phyloP scores from a whole-genome alignment of 805 yeast species.

The Starmerella floris region DNA sequence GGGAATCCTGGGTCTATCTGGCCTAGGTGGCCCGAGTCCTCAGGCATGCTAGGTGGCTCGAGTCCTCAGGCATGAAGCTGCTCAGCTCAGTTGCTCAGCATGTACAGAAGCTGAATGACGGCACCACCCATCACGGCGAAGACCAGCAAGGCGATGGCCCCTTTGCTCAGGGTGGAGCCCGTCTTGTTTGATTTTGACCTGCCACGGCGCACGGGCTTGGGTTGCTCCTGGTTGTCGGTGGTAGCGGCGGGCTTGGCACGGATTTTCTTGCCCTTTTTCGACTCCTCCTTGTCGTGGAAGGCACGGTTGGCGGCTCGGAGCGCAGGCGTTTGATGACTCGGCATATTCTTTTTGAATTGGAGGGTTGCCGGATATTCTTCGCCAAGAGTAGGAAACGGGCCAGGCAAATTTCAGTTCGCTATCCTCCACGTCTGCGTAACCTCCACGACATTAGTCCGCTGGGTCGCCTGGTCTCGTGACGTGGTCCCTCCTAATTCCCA shows the following conservation, averaged over 20 bases:
- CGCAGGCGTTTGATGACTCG: constrained; percentile 55
- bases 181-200: background rate
- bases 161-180: constrained; percentile 2
- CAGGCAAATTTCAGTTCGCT: too few species aligned
- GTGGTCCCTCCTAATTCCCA: too few species aligned
- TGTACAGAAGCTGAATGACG: constrained; percentile 44
- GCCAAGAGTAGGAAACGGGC: too few species aligned
- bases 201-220: constrained; percentile 42
- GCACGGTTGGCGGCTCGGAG: constrained; percentile 80
- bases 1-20: too few species aligned
- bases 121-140: constrained; percentile 78
- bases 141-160: constrained; percentile 32
- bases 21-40: too few species aligned
- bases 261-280: constrained; percentile 57
- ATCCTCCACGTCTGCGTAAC: too few species aligned
- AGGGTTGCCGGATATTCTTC: too few species aligned
- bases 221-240: constrained; percentile 32
- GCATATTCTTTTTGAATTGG: background rate
- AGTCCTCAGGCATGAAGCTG: too few species aligned
- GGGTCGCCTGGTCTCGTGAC: too few species aligned
- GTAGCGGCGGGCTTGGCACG: constrained; percentile 23
- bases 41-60: too few species aligned
- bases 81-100: too few species aligned
- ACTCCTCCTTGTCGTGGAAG: constrained; percentile 60
- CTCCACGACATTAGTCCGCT: too few species aligned